A percentile compares a stretch with the other conserved stretches of the same genome.
Conservation (phyloP, 768 basidiomycete species). For the Punctularia strigosozonata region DNA sequence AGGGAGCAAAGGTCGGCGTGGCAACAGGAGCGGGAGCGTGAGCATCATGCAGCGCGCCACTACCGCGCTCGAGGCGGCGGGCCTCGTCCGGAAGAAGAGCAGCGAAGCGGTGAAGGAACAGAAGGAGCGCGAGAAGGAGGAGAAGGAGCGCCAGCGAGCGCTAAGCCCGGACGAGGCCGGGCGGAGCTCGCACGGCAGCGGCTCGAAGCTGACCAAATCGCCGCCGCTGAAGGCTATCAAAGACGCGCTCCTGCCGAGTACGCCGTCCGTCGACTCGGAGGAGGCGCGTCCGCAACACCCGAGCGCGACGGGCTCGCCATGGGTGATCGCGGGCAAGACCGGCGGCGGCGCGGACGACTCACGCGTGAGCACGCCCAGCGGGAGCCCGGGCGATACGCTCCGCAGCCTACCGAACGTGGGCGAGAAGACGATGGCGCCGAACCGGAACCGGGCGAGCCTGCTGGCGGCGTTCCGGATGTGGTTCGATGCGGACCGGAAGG, state of each 20-base stretch:
- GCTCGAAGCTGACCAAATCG: slow-evolving; percentile 50
- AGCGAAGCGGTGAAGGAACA: slow-evolving; percentile 61
- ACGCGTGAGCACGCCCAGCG: slow-evolving; percentile 31
- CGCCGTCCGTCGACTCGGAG: slow-evolving; percentile 36
- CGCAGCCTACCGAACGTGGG: slow-evolving; percentile 32
- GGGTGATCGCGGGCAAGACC: slow-evolving; percentile 47
- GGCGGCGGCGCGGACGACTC: no score
- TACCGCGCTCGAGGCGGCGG: slow-evolving; percentile 78
- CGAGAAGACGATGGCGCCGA: slow-evolving; percentile 22
- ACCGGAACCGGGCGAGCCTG: slow-evolving; percentile 66
- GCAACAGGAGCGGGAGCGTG: slow-evolving; percentile 71
- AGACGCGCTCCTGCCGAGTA: slow-evolving; percentile 30
- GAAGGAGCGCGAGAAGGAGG: slow-evolving; percentile 30
- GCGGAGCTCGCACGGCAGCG: slow-evolving; percentile 55
- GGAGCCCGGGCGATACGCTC: slow-evolving; percentile 41
- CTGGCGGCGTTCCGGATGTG: slow-evolving; percentile 79
- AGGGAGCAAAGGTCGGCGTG: slow-evolving; percentile 37
- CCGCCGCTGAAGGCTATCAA: slow-evolving; percentile 48
- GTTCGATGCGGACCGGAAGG: slow-evolving; percentile 87
- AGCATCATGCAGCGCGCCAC: slow-evolving; percentile 95
- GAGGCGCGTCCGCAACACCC: slow-evolving; percentile 20
- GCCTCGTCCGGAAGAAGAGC: slow-evolving; percentile 75
- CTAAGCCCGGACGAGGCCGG: slow-evolving; percentile 41
- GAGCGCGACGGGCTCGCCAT: slow-evolving; percentile 50
- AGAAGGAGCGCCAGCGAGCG: slow-evolving; percentile 17